Conservation (phyloP, 2,329 filamentous ascomycete genomes). For the Verticillium nubilum region DNA sequence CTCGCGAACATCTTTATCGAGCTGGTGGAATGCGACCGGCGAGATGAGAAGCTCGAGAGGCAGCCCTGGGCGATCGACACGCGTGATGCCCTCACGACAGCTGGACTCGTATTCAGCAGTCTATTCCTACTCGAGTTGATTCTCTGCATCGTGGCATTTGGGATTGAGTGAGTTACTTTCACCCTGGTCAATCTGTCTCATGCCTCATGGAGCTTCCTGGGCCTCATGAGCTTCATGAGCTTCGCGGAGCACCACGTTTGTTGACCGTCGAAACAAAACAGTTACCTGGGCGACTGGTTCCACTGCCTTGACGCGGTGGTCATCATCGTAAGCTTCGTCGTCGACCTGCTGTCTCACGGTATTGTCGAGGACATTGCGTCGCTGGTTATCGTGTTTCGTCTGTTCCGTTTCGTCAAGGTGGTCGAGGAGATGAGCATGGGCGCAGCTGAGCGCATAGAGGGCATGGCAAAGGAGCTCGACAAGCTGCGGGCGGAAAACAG, state of each 20-base stretch:
- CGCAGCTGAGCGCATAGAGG: conserved; percentile 57
- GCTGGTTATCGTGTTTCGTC: conserved; percentile 59
- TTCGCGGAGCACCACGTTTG: neutral
- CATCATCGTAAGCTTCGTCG: conserved; percentile 55
- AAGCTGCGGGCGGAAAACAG: conserved; percentile 43
- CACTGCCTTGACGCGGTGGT: conserved; percentile 60
- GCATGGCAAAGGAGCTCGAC: conserved; percentile 45
- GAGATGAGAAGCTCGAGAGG: conserved; percentile 23
- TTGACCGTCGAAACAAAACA: conserved; percentile 16
- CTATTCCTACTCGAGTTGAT: conserved; percentile 61
- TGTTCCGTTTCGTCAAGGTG: conserved; percentile 67
- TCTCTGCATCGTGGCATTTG: conserved; percentile 56
- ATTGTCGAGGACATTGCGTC: conserved; percentile 58
- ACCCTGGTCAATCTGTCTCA: too few species aligned
- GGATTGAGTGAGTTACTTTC: conserved; percentile 44
- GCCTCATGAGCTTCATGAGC: too few species aligned
- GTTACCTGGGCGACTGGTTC: conserved; percentile 54
- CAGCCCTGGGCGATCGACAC: conserved; percentile 35
- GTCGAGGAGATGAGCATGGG: conserved; percentile 62
- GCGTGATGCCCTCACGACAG: conserved; percentile 36
- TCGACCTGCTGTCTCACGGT: conserved; percentile 57
- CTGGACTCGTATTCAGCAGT: conserved; percentile 55
- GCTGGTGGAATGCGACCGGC: conserved; percentile 41
- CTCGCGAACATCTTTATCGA: conserved; percentile 42
- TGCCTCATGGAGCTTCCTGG: too few species aligned